Evolutionary conservation across 768 basidiomycete genomes (phyloP).

Genomic region (Serendipita sp.): DNA sequence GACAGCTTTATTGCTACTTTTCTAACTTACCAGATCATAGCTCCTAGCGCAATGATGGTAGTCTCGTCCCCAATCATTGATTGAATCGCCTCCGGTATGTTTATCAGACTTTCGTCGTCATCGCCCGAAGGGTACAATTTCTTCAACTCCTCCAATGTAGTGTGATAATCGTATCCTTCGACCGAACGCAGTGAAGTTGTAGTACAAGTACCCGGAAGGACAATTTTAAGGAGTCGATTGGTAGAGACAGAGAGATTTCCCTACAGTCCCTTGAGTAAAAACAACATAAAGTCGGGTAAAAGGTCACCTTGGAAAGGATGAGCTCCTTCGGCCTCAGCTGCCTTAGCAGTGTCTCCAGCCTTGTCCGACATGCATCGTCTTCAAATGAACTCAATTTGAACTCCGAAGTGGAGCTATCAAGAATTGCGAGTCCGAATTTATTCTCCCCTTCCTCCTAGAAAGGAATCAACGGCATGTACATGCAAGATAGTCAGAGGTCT

Average conservation of each 20-base stretch:
- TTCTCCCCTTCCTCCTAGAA: constrained; percentile 21
- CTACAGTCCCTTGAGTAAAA: constrained; percentile 24
- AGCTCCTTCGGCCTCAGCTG: constrained; percentile 84
- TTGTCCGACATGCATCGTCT: constrained; percentile 85
- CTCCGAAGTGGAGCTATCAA: constrained; percentile 91
- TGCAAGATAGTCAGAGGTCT: constrained; percentile 17
- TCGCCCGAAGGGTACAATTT: constrained; percentile 36
- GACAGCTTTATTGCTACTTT: neutral
- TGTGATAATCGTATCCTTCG: constrained; percentile 67
- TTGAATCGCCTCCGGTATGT: constrained; percentile 56
- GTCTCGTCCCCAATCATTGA: constrained; percentile 45
- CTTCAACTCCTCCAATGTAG: constrained; percentile 52
- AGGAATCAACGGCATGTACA: constrained; percentile 26
- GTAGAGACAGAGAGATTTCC: constrained; percentile 77
- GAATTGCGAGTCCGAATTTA: constrained; percentile 72
- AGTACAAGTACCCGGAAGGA: constrained; percentile 63
- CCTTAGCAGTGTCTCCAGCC: constrained; percentile 81
- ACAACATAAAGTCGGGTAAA: constrained; percentile 6
- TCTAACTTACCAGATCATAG: constrained; percentile 64
- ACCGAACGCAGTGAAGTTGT: constrained; percentile 76
- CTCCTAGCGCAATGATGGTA: constrained; percentile 76
- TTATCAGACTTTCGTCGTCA: constrained; percentile 19
- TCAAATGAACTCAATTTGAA: constrained; percentile 82
- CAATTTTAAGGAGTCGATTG: constrained; percentile 59
- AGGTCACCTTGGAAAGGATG: constrained; percentile 65